Evolutionary conservation across 2,329 filamentous ascomycete species (phyloP).

Genomic region (Cercospora berteroae): DNA sequence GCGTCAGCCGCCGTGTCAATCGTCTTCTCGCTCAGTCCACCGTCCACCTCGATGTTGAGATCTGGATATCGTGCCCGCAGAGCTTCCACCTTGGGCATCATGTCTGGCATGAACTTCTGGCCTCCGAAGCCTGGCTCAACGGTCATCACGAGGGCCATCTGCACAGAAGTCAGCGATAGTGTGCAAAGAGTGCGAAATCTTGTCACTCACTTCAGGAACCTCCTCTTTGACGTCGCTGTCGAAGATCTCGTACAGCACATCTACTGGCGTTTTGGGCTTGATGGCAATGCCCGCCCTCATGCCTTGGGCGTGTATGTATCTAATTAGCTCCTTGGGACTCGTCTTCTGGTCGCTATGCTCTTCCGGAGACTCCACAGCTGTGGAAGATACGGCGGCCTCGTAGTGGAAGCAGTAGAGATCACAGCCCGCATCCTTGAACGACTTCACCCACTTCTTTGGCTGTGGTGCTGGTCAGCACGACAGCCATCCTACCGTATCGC

Average conservation of each 20-base stretch:
- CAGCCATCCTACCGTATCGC: conserved; percentile 1
- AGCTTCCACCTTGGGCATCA: conserved; percentile 88
- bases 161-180: not conserved
- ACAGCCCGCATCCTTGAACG: conserved; percentile 90
- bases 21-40: conserved; percentile 80
- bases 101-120: conserved; percentile 96
- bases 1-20: conserved; percentile 93
- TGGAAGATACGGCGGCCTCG: conserved; percentile 82
- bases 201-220: conserved; percentile 80
- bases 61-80: conserved; percentile 82
- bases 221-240: conserved; percentile 71
- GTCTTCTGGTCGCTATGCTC: conserved; percentile 68
- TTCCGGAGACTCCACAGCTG: conserved; percentile 77
- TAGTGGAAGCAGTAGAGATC: conserved; percentile 99
- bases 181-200: not conserved
- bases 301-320: conserved; percentile 83
- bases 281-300: conserved; percentile 93
- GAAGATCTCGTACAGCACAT: conserved; percentile 88
- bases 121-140: conserved; percentile 96
- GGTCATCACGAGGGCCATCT: conserved; percentile 99
- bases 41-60: conserved; percentile 96
- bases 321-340: conserved; percentile 78
- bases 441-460: conserved; percentile 97
- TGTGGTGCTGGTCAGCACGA: conserved; percentile 42
- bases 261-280: conserved; percentile 86